Evolutionary conservation across 2,329 filamentous ascomycete genomes (phyloP), one percentile per base, ranked within the genome.

Genomic region (Blastomyces percursus): DNA sequence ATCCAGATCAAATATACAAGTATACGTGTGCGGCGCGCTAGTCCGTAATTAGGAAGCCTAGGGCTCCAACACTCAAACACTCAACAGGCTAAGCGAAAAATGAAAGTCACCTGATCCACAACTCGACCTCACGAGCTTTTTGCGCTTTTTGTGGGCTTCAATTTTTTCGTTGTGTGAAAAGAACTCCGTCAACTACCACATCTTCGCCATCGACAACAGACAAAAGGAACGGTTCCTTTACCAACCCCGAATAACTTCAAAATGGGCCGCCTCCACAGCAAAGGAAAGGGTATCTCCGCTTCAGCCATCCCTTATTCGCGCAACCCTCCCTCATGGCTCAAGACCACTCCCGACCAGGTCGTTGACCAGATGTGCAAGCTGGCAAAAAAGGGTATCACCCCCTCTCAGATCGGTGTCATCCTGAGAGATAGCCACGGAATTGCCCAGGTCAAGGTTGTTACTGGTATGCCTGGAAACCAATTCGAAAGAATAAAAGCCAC

Each of bases 341-440:
- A 99, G 89, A 95, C 91, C 82, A 96, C 91, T 73, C 92, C 94
- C 77, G 91, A 96, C 75, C 91, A 96, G 84, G 91, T 99, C 79
- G 91, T 96, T 74, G 94, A 99, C 79, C 92, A 97, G 84, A 99
- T 99, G 83, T 92, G 89, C 84, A 96, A 96, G 85, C 89, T 97
- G 78, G 94, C 94, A 77, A 92, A 90, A 84, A 97, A 97, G 89
- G 94, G 95, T 83, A 91, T 91, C 72, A 96, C 93, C 71, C 94
- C 94, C 74, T 96, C 92, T 69, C 93, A 97, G 85, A 99, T 99
- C 75, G 94, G 95, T 89, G 93, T 97, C 78, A 84, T 97, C 75
- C 90, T 99, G 78, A 87, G 95, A 84, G 95, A 99, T 82, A 91
- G 88, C 77, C 94, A 99, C 84, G 95, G 95, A 78, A 85, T 99